Conservation (phyloP, 2,329 filamentous ascomycete genomes). For the Ceratocystis cubensis region DNA sequence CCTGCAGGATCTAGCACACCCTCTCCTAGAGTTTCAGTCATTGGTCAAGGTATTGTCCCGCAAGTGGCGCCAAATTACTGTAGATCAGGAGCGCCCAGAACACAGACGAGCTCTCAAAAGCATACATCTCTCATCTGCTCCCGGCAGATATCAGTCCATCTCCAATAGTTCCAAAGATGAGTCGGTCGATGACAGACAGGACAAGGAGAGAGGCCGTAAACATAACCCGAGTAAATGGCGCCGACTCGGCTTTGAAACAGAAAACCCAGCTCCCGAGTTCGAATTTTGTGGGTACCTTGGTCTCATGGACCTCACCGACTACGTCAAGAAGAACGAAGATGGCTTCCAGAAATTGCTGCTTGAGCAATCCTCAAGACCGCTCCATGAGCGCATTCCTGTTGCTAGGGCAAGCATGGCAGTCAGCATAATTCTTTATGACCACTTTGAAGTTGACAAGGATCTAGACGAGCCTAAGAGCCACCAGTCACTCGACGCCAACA, state of each 20-base stretch:
- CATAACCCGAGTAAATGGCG: conserved; percentile 91
- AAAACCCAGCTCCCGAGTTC: conserved; percentile 78
- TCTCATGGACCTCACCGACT: conserved; percentile 96
- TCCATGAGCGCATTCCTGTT: conserved; percentile 68
- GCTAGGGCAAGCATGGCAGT: conserved; percentile 76
- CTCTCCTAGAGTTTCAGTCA: conserved; percentile 83
- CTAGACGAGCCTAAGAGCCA: conserved; percentile 72
- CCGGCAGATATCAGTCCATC: conserved; percentile 37
- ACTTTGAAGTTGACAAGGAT: conserved; percentile 83
- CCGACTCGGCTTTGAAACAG: conserved; percentile 78
- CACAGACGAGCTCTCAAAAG: conserved; percentile 79
- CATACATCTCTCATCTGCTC: conserved; percentile 69
- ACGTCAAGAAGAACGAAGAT: conserved; percentile 82
- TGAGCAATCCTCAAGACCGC: conserved; percentile 67
- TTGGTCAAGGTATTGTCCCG: conserved; percentile 76
- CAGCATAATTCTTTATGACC: conserved; percentile 80
- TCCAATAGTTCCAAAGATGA: conserved; percentile 34
- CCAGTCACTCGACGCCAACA: conserved; percentile 57
- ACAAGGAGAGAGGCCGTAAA: conserved; percentile 50
- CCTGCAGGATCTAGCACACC: conserved; percentile 78
- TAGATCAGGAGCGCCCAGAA: conserved; percentile 78
- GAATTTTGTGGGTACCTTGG: conserved; percentile 76
- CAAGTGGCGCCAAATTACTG: conserved; percentile 74
- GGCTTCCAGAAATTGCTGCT: conserved; percentile 82
- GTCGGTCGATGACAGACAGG: conserved; percentile 17